These are phyloP conservation scores for Prillingera fragicola DNA, from an alignment of 1,284 basidiomycete species.

Conservation along the genomic window DNA sequence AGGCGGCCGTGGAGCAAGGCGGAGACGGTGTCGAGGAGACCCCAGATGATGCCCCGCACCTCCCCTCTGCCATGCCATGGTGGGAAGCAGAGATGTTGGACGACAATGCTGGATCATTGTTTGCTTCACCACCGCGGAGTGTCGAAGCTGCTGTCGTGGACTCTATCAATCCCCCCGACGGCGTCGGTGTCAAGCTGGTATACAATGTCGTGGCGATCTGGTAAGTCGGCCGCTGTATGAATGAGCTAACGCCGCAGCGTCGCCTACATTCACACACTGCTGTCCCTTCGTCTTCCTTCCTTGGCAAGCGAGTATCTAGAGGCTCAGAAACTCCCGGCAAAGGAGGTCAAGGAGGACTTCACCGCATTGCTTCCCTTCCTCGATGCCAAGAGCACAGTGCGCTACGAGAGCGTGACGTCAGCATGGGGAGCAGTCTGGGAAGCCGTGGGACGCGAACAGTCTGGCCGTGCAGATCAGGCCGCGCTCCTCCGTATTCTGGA, in stretches of 20 bases:
- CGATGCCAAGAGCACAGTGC: constrained; percentile 29
- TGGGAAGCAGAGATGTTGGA: constrained; percentile 11
- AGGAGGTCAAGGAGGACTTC: constrained; percentile 25
- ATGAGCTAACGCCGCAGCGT: constrained; percentile 24
- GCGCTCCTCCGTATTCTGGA: constrained; percentile 25
- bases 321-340: not conserved
- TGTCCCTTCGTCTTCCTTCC: constrained; percentile 35
- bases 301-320: constrained; percentile 17
- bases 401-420: constrained; percentile 24
- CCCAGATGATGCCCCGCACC: constrained; percentile 1
- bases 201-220: constrained; percentile 42
- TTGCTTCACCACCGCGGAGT: constrained; percentile 10
- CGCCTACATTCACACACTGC: constrained; percentile 38
- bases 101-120: constrained; percentile 5
- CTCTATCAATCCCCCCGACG: constrained; percentile 17
- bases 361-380: constrained; percentile 34
- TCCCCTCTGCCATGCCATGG: constrained; percentile 14
- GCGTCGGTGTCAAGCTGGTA: constrained; percentile 30
- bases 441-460: constrained; percentile 11
- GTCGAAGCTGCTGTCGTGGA: constrained; percentile 6
- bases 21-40: constrained; percentile 15
- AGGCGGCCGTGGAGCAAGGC: constrained; percentile 19
- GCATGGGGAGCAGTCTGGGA: constrained; percentile 43
- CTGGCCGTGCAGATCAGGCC: not conserved
- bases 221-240: constrained; percentile 20